Base-by-base conservation (phyloP, 306 rosid species). In the Mimosa pudica region DNA sequence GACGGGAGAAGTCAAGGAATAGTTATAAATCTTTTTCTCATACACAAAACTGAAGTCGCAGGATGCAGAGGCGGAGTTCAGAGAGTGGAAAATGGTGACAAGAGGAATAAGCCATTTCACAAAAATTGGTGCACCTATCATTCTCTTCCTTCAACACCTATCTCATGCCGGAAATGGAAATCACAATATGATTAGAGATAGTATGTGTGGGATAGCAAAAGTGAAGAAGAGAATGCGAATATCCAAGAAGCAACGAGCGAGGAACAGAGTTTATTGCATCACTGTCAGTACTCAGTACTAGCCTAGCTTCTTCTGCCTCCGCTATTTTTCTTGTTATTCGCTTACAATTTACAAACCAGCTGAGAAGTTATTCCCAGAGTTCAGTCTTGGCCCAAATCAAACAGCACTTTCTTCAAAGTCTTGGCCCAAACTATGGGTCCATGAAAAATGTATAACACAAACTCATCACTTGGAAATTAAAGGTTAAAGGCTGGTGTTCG, bases 1-100 rank as follows among this genome's bases (percentile, higher is more conserved):
- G 54, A 80, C 73, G 35, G 97, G 94, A 85, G 96, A 88, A 17
- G 89, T 92, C 84, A 91, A 87, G 65, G 85, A 83, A 78, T 84
- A 95, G 86, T 86, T 86, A 85, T 95, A 95, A 30, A 93, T 89
- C 83, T 85, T 91, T 76, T 86, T 42, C 32, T 75, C 80, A 67
- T 83, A 88, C 65, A 45, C 41, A 64, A 87, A 79, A 49, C 83
- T 79, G 89, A 88, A 86, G 45, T 83, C 84, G 83, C 98, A 95
- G 74, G 80, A 16, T 55, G 88, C 77, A 60, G 80, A 47, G 76
- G 81, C 84, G 42, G 82, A 78, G 81, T 64, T 65, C 60, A 79
- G 38, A 44, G 81, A 79, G 52, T 46, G 77, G 8, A 84, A 57
- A 84, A 89, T 74, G 77, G 83, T n/a, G 64, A 83, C 74, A 84